Percentiles rank a stretch among this genome's conserved stretches.
These are phyloP conservation scores for Ciborinia camelliae DNA, from an alignment of 2,329 filamentous ascomycete species.

Conservation along the genomic window DNA sequence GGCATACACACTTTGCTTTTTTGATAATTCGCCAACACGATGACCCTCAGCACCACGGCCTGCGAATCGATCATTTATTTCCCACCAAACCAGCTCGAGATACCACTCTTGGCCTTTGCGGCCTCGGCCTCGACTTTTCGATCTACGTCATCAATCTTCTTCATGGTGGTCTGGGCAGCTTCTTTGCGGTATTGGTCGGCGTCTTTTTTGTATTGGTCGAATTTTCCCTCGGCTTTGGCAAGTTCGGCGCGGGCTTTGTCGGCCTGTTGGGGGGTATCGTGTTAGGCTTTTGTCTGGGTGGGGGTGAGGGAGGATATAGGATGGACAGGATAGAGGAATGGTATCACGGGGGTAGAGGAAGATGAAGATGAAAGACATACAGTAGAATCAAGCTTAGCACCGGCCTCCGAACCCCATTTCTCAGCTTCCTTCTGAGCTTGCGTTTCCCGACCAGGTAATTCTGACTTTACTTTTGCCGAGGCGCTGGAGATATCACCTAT, in stretches of 20 bases:
- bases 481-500: slow-evolving; percentile 73
- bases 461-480: slow-evolving; percentile 61
- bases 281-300: slow-evolving; percentile 24
- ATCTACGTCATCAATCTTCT: slow-evolving; percentile 80
- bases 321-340: not conserved
- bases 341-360: not conserved
- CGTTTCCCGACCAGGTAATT: slow-evolving; percentile 60
- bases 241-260: slow-evolving; percentile 62
- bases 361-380: slow-evolving; percentile 48
- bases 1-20: not conserved
- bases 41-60: not conserved
- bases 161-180: slow-evolving; percentile 59
- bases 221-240: slow-evolving; percentile 57
- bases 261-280: slow-evolving; percentile 45
- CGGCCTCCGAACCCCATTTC: slow-evolving; percentile 57
- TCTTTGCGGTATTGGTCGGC: slow-evolving; percentile 60
- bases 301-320: too few relatives aligned
- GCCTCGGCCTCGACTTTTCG: slow-evolving; percentile 75
- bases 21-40: not conserved
- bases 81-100: slow-evolving; percentile 82
- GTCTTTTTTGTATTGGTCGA: slow-evolving; percentile 59
- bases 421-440: slow-evolving; percentile 64
- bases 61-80: slow-evolving; percentile 49
- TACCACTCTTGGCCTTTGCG: slow-evolving; percentile 75
- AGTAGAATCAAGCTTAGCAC: slow-evolving; percentile 64